phyloP scores from a whole-genome alignment of 2,329 filamentous ascomycete genomes.

The Epicoccum sorghinum region DNA sequence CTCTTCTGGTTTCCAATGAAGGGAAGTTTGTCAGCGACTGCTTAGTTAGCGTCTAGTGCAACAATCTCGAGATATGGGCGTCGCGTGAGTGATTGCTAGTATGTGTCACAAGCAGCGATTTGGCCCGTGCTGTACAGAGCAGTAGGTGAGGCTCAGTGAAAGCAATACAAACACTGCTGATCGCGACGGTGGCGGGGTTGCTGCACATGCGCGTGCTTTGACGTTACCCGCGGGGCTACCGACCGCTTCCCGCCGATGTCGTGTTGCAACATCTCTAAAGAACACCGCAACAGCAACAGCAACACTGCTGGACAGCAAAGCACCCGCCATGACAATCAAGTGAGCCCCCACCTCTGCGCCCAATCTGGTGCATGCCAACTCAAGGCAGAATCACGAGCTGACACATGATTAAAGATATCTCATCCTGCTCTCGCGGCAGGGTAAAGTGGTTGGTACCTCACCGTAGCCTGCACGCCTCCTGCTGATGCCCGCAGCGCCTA shows the following conservation, averaged over 20 bases:
- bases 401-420: conserved; percentile 71
- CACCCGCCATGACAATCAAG: conserved; percentile 61
- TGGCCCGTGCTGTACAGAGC: background rate
- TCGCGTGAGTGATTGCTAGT: background rate
- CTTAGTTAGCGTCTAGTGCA: conserved; percentile 8
- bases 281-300: background rate
- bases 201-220: conserved; percentile 20
- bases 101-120: background rate
- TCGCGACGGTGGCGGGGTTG: conserved; percentile 24
- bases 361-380: background rate
- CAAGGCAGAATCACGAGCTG: conserved; percentile 8
- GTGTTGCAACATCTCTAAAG: conserved; percentile 17
- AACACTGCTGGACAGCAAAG: conserved; percentile 10
- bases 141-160: background rate
- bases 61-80: background rate
- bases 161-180: background rate
- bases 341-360: conserved; percentile 39
- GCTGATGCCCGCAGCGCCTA: conserved; percentile 71
- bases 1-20: background rate
- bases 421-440: conserved; percentile 95
- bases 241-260: conserved; percentile 19
- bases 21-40: conserved; percentile 15
- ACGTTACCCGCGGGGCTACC: conserved; percentile 28
- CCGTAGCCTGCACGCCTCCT: conserved; percentile 31
- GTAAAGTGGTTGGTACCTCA: conserved; percentile 85